Evolutionary conservation across 208 protist genomes (phyloP).

Genomic region (Leishmania martiniquensis): DNA sequence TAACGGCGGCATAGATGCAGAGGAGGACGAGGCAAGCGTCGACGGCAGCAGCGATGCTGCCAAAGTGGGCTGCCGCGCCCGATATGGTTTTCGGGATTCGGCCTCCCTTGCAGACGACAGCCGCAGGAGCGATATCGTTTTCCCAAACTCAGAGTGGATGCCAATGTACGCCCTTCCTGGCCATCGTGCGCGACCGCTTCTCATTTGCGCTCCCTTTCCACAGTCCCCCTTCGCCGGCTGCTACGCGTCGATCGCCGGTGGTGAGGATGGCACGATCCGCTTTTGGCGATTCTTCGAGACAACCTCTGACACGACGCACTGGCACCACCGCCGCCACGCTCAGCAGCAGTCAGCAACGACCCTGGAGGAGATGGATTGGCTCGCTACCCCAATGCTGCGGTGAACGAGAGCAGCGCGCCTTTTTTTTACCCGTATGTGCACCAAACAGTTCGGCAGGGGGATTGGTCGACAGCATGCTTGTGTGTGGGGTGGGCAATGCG

Average conservation of each 20-base stretch:
- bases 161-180: slow-evolving; percentile 59
- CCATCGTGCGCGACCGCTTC: slow-evolving; percentile 71
- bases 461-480: background rate
- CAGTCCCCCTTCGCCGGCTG: slow-evolving; percentile 45
- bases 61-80: background rate
- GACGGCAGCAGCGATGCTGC: background rate
- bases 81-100: background rate
- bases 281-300: slow-evolving; percentile 79
- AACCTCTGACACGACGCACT: slow-evolving; percentile 33
- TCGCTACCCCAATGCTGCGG: slow-evolving; percentile 39
- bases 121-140: background rate
- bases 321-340: slow-evolving; percentile 41
- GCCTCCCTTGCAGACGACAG: background rate
- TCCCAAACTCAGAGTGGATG: slow-evolving; percentile 25
- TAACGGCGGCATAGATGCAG: background rate
- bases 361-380: slow-evolving; percentile 39
- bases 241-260: slow-evolving; percentile 69
- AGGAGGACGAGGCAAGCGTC: background rate
- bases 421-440: background rate
- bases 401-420: slow-evolving; percentile 2
- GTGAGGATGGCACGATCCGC: slow-evolving; percentile 71
- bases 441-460: background rate
- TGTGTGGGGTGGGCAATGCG: background rate
- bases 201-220: slow-evolving; percentile 57
- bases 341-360: slow-evolving; percentile 40